Evolutionary conservation across 1,139 yeast species (phyloP), one percentile per base, ranked within the genome.

Genomic region (Ogataea hybrid): DNA sequence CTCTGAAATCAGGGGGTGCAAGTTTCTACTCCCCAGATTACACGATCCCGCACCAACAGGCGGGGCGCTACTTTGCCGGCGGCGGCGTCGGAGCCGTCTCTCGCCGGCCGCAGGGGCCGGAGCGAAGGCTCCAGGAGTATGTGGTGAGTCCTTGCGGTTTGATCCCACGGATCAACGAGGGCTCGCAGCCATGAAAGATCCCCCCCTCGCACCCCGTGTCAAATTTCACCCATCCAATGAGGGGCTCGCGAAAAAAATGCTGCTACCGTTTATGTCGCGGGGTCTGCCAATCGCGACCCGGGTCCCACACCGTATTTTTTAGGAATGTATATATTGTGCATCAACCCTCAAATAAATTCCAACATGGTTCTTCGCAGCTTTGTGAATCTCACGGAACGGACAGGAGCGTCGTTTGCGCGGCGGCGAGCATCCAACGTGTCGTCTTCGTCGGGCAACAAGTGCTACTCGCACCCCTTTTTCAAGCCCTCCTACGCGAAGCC

Each of bases 111-210:
- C 22, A 30, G 23, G 12, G 22, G 4, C 22, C 11, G 15, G 12
- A 38, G 15, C 49, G 64, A 18, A 50, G 50, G 18, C 44, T 62
- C 27, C 64, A 59, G 34, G 67, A 62, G 43, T 62, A 59, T 50
- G 46, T 62, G 6, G 65, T 62, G 11, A 58, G 61, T 28, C 60
- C 64, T 1, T 49, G 50, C 32, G 67, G 65, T 0, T 43, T 62
- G 31, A 42, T 62, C 6, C 60, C 65, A 1, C 48, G 48, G 16
- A 27, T 53, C 7, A 56, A 56, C 40, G 47, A 44, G 34, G 52
- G 51, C 15, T 29, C 42, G 16, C 16, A n/a, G 20, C 21, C 8
- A 27, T 35, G 23, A 41, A 28, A 18, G 35, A 14, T 7, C 17
- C 15, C 14, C 10, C 10, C 40, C 41, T 32, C 36, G 11, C 40